These are phyloP conservation scores for Arabis hirsuta DNA, from an alignment of 345 rosid genomes.

Conservation along the genomic window DNA sequence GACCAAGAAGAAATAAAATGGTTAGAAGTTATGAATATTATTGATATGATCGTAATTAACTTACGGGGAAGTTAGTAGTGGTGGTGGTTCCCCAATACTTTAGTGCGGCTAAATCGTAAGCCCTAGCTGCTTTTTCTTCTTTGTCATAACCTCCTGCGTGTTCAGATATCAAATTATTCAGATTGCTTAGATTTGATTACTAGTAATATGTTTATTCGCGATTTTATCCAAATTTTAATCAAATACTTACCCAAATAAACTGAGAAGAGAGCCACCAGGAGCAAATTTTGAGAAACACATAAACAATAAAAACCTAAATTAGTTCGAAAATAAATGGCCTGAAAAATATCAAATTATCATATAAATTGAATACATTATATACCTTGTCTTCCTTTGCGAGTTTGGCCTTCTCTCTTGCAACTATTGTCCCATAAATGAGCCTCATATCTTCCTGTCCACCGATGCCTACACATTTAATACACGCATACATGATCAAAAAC, in stretches of 20 bases:
- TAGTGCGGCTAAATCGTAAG: slow-evolving; percentile 91
- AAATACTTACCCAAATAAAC: slow-evolving; percentile 80
- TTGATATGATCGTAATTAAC: not conserved
- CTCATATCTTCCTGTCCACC: slow-evolving; percentile 90
- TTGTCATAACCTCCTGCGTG: slow-evolving; percentile 86
- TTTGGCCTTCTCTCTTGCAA: slow-evolving; percentile 88
- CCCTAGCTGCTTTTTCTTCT: slow-evolving; percentile 96
- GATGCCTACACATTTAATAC: slow-evolving; percentile 53
- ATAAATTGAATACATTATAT: not conserved
- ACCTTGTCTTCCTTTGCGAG: slow-evolving; percentile 92
- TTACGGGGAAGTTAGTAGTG: slow-evolving; percentile 87
- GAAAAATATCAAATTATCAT: not conserved
- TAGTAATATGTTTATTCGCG: not conserved
- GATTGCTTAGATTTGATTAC: not conserved
- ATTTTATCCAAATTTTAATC: slow-evolving; percentile 1
- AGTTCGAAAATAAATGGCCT: not conserved
- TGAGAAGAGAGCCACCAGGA: slow-evolving; percentile 44
- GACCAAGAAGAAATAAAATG: not conserved
- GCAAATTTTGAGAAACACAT: slow-evolving; percentile 7
- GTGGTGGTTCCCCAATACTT: slow-evolving; percentile 96
- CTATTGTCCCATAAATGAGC: slow-evolving; percentile 90
- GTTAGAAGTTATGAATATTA: slow-evolving; percentile 25
- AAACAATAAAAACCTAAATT: slow-evolving; percentile 9
- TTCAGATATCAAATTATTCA: slow-evolving; percentile 19
- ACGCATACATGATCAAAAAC: not conserved